Evolutionary conservation across 164 flowering plant species (phyloP), one percentile per base, ranked within the genome.

Genomic region (Paratinospora sagittata): DNA sequence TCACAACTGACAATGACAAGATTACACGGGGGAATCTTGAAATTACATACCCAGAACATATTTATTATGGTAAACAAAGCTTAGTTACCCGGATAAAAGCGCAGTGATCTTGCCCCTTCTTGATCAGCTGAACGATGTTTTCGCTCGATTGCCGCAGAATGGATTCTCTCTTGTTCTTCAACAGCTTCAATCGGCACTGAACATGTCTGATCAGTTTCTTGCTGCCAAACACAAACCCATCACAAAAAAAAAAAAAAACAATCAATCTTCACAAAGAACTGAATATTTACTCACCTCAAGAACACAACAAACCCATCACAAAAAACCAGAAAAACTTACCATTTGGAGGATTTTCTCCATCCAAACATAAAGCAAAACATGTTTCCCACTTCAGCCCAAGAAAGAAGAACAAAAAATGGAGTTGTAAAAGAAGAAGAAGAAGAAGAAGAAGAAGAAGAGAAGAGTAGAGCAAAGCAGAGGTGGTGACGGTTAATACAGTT

Each of bases 261-360:
- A 17, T 27, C 14, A 69, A 69, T 19, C n/a, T n/a, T n/a, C 26
- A 33, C 19, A 10, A n/a, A 26, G 27, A 49, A 67, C 9, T 12
- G 1, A 21, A 43, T 39, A 23, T n/a, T 23, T 45, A 12, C 9
- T 23, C 4, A 8, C 27, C 16, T 45, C 23, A 27, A 69, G 39
- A n/a, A 16, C 16, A 55, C 10, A 13, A 45, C 12, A 52, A 55
- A 30, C 21, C n/a, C n/a, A n/a, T n/a, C n/a, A n/a, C n/a, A n/a
- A n/a, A 69, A 30, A 11, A 26, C 34, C 24, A 8, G 7, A 3
- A 39, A 1, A 3, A 26, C 61, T 73, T 85, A 89, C 93, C 97
- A 91, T 73, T 82, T 91, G 6, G 97, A 88, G 63, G 97, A 92
- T 66, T 89, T 86, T 78, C 91, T 74, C 97, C 97, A 88, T 13